These are phyloP conservation scores for Nidula microcarpa DNA, from an alignment of 768 basidiomycete genomes.

Conservation along the genomic window DNA sequence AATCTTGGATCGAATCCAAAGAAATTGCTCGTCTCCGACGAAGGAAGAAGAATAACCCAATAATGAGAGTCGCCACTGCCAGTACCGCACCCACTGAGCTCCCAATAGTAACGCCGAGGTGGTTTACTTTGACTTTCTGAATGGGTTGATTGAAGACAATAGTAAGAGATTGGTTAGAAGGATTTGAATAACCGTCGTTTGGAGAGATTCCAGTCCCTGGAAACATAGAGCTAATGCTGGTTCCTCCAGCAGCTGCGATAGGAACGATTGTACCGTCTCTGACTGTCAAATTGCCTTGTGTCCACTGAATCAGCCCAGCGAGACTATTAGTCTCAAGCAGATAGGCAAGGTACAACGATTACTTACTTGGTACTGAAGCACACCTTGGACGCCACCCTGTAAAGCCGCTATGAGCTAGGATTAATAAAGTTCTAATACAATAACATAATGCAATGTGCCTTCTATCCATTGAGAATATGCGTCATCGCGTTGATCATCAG, in stretches of 20 bases:
- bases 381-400: conserved; percentile 33
- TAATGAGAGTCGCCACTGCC: too few relatives aligned
- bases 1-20: too few relatives aligned
- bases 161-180: too few relatives aligned
- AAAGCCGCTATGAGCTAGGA: conserved; percentile 31
- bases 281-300: conserved; percentile 46
- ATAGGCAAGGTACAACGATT: conserved; percentile 8
- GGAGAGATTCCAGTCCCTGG: conserved; percentile 52
- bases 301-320: conserved; percentile 58
- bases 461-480: conserved; percentile 54
- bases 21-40: too few relatives aligned
- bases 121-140: too few relatives aligned
- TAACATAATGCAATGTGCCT: too few relatives aligned
- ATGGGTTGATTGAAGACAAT: too few relatives aligned
- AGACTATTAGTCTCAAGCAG: too few relatives aligned
- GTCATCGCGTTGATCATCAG: conserved; percentile 45
- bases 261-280: conserved; percentile 42
- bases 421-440: neutral
- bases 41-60: too few relatives aligned
- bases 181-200: conserved; percentile 58
- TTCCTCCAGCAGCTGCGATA: conserved; percentile 24
- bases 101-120: too few relatives aligned
- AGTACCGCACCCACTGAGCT: too few relatives aligned
- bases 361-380: conserved; percentile 45
- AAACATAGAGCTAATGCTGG: conserved; percentile 20